Percentiles rank a stretch among this genome's conserved stretches.
phyloP scores from a whole-genome alignment of 306 rosid genomes.

The Vicia villosa region DNA sequence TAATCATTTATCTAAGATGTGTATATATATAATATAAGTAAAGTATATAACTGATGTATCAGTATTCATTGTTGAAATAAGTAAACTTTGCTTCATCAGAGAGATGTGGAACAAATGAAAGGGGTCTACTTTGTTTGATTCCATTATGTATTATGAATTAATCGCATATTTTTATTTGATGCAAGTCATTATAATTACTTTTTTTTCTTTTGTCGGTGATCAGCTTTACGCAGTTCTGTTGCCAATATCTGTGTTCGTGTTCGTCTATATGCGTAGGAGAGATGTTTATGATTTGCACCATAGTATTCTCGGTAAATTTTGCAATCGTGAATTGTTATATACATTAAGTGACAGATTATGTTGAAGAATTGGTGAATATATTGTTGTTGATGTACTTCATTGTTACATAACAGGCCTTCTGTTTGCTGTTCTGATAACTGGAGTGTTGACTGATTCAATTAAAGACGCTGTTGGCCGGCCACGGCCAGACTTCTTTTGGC shows the following conservation, averaged over 20 bases:
- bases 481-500: slow-evolving; percentile 97
- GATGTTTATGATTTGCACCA: slow-evolving; percentile 92
- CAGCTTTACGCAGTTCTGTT: slow-evolving; percentile 82
- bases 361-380: slow-evolving; percentile 21
- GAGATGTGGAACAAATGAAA: not conserved
- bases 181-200: slow-evolving; percentile 2
- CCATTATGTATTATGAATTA: not conserved
- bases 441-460: slow-evolving; percentile 77
- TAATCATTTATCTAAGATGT: not conserved
- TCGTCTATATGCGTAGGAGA: slow-evolving; percentile 69
- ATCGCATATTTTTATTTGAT: slow-evolving; percentile 2
- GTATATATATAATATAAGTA: not conserved
- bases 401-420: slow-evolving; percentile 61
- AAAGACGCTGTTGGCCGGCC: slow-evolving; percentile 93
- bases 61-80: not conserved
- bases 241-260: slow-evolving; percentile 67
- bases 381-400: slow-evolving; percentile 27
- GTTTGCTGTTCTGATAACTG: slow-evolving; percentile 78
- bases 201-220: slow-evolving; percentile 30
- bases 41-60: not conserved
- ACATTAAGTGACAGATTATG: not conserved
- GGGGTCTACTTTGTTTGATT: not conserved
- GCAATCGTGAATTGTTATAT: not conserved
- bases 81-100: not conserved
- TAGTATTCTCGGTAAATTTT: slow-evolving; percentile 68